These are phyloP conservation scores for Salix dunnii DNA, from an alignment of 345 rosid species.

Conservation along the genomic window DNA sequence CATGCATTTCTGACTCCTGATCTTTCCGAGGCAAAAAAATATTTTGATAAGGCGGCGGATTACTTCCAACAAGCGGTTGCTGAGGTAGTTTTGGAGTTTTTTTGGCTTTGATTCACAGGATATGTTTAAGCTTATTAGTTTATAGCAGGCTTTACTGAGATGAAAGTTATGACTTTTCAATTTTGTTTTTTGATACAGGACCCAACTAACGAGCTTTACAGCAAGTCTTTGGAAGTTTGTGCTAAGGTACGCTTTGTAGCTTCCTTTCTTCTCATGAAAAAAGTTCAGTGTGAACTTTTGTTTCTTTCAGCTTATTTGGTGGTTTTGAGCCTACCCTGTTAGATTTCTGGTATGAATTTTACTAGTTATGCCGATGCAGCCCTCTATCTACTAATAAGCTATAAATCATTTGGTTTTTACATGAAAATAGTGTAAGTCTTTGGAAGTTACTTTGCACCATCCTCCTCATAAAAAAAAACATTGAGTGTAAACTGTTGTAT, in stretches of 20 bases:
- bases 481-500: not conserved
- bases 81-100: constrained; percentile 6
- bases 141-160: not conserved
- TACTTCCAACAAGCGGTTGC: constrained; percentile 25
- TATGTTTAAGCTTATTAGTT: not conserved
- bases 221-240: constrained; percentile 22
- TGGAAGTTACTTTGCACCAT: constrained; percentile 6
- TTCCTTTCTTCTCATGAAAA: not conserved
- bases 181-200: constrained; percentile 16
- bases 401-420: not conserved
- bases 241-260: constrained; percentile 12
- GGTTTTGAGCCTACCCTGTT: not conserved
- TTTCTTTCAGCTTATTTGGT: not conserved
- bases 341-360: not conserved
- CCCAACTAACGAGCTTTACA: constrained; percentile 20
- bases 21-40: constrained; percentile 11
- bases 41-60: constrained; percentile 15
- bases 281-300: not conserved
- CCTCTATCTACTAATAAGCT: not conserved
- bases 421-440: constrained; percentile 4
- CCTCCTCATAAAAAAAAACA: not conserved
- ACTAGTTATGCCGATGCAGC: not conserved
- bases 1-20: constrained; percentile 20
- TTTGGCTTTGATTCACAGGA: not conserved
- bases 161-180: not conserved